phyloP scores from a whole-genome alignment of 306 rosid genomes.

The Acacia confusa region DNA sequence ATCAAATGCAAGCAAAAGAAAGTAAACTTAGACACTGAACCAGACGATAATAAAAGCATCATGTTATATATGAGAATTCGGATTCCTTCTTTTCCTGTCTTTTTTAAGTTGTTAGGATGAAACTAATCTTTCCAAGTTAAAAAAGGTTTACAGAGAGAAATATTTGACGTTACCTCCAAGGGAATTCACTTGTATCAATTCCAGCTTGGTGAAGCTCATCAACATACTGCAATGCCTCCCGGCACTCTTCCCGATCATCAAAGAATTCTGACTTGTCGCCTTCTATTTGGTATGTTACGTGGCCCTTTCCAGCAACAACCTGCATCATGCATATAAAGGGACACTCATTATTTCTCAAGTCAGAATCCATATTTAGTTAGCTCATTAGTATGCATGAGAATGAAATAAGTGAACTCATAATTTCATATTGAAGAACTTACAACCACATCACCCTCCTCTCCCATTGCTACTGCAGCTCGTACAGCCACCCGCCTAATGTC shows the following conservation, averaged over 20 bases:
- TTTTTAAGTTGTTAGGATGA: neutral
- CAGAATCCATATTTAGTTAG: constrained; percentile 21
- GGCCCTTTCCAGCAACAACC: constrained; percentile 98
- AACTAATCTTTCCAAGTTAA: neutral
- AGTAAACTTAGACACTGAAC: constrained; percentile 23
- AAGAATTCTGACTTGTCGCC: constrained; percentile 77
- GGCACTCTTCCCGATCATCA: constrained; percentile 94
- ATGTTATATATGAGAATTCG: neutral
- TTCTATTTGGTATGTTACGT: constrained; percentile 75
- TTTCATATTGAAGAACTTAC: constrained; percentile 62
- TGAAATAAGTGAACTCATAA: neutral
- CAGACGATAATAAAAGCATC: neutral
- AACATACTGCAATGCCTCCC: constrained; percentile 90
- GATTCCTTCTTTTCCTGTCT: neutral
- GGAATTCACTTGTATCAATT: constrained; percentile 95
- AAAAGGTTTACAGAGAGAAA: neutral
- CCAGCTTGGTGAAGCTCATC: constrained; percentile 98
- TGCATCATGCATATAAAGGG: constrained; percentile 39
- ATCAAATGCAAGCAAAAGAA: constrained; percentile 29
- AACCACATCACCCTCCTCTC: constrained; percentile 96
- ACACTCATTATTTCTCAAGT: constrained; percentile 21
- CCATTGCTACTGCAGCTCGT: constrained; percentile 97
- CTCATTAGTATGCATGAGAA: constrained; percentile 10
- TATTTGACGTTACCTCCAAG: constrained; percentile 77
- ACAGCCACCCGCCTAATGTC: constrained; percentile 89